Base-by-base conservation (phyloP, 1,284 basidiomycete species). In the Irpex sp. region DNA sequence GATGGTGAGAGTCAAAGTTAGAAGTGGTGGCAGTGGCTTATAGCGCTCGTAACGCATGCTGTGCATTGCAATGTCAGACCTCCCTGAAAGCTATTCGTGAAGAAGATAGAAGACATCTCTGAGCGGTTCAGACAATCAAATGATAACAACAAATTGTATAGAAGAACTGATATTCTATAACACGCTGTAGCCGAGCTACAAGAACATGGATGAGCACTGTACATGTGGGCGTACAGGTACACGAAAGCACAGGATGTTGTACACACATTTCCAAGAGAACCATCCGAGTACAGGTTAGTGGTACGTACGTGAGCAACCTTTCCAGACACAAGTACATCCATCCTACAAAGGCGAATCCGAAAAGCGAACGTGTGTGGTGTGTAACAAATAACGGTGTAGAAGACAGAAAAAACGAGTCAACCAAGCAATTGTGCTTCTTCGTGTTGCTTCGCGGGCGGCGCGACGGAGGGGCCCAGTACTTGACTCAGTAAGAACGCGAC, bases 401-500 rank as follows among this genome's bases (percentile, higher is more conserved):
- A 31, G 21, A 26, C 19, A n/a, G 19, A 8, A 26, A 31, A n/a
- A 44, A 8, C 34, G 34, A 34, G 11, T 48, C 40, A 61, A n/a
- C 60, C 60, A 26, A 61, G 55, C 38, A 61, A 31, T 48, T 51
- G 54, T 52, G 62, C 58, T 51, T 65, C 60, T 11, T 62, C 59
- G 26, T 68, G 64, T 19, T 65, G 64, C 59, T 67, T 71, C 6
- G n/a, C n/a, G 31, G 26, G 11, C 21, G 26, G 6, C 48, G 62
- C 49, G 31, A 68, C 17, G 5, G 62, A 62, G 9, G 70, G 70
- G 36, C 88, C 89, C 51, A 91, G 75, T 2, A 87, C 84, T 74
- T 91, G 88, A 66, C 77, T 77, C 57, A 92, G 73, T 58, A 91
- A 74, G 62, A 89, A 66, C 66, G 88, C 85, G 4, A 91, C 84